These are phyloP conservation scores for Metschnikowia similis DNA, from an alignment of 805 yeast genomes.

Conservation along the genomic window DNA sequence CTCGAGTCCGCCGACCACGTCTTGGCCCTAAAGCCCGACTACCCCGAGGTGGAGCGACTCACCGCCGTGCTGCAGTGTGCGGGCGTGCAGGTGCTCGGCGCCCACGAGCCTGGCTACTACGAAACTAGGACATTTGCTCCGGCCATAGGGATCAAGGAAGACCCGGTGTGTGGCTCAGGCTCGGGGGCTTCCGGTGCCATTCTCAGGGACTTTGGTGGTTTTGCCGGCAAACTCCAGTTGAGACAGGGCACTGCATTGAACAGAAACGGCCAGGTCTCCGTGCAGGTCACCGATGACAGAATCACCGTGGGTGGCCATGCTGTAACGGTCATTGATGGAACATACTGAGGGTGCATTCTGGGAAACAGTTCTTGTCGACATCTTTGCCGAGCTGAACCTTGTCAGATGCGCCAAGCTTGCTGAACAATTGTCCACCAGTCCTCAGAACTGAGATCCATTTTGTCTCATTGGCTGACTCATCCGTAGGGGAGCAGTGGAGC, in stretches of 20 bases:
- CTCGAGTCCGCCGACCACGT: slow-evolving; percentile 30
- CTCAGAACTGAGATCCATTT: too few relatives aligned
- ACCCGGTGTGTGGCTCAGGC: slow-evolving; percentile 56
- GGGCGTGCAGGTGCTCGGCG: slow-evolving; percentile 42
- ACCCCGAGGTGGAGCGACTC: slow-evolving; percentile 13
- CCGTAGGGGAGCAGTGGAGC: too few relatives aligned
- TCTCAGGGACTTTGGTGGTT: slow-evolving; percentile 11
- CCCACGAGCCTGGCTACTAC: slow-evolving; percentile 15
- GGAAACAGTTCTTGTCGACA: background rate
- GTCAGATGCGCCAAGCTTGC: too few relatives aligned
- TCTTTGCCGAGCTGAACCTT: too few relatives aligned
- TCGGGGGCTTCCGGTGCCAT: slow-evolving; percentile 28
- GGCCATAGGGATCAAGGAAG: slow-evolving; percentile 35
- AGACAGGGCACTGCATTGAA: slow-evolving; percentile 25
- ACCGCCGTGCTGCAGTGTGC: background rate
- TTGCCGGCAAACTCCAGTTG: slow-evolving; percentile 7
- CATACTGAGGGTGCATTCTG: background rate
- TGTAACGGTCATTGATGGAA: slow-evolving; percentile 34
- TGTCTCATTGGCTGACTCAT: too few relatives aligned
- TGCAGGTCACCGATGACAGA: slow-evolving; percentile 12
- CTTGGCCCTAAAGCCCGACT: slow-evolving; percentile 29
- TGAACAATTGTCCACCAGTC: too few relatives aligned
- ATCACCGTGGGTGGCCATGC: slow-evolving; percentile 40
- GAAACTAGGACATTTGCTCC: slow-evolving; percentile 45
- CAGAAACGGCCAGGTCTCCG: slow-evolving; percentile 34